A percentile compares a stretch with the other conserved stretches of the same genome.
These are phyloP conservation scores for Exophiala viscosa DNA, from an alignment of 2,329 filamentous ascomycete species.

Conservation along the genomic window DNA sequence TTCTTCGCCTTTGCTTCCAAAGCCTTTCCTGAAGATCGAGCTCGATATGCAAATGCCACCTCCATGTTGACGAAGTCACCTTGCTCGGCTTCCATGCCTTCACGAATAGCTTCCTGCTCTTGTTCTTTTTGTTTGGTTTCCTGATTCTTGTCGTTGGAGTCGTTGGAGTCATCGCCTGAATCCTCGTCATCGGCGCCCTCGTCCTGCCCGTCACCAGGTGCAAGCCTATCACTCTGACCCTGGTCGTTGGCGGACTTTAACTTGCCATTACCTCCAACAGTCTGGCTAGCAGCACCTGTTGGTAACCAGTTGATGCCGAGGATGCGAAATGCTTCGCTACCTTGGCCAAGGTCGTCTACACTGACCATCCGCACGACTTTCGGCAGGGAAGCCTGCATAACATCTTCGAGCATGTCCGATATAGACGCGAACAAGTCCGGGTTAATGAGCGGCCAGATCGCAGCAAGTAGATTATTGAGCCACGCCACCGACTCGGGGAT, in stretches of 20 bases:
- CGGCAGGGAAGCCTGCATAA: slow-evolving; percentile 74
- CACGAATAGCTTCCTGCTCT: slow-evolving; percentile 39
- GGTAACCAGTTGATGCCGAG: slow-evolving; percentile 70
- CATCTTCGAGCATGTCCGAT: slow-evolving; percentile 69
- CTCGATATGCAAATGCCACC: slow-evolving; percentile 68
- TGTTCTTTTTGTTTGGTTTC: slow-evolving; percentile 39
- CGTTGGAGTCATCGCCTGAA: slow-evolving; percentile 32
- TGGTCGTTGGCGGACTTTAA: slow-evolving; percentile 43
- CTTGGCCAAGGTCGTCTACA: slow-evolving; percentile 71
- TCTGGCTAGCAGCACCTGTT: slow-evolving; percentile 62
- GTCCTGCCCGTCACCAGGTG: slow-evolving; percentile 36
- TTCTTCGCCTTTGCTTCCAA: slow-evolving; percentile 64
- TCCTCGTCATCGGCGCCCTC: slow-evolving; percentile 32
- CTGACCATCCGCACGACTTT: slow-evolving; percentile 69
- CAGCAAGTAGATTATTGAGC: slow-evolving; percentile 65
- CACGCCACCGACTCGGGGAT: slow-evolving; percentile 66
- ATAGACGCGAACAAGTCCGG: slow-evolving; percentile 68
- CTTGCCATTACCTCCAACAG: slow-evolving; percentile 58
- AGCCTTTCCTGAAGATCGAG: slow-evolving; percentile 57
- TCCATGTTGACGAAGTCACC: slow-evolving; percentile 76
- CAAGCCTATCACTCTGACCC: slow-evolving; percentile 50
- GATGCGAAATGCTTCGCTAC: slow-evolving; percentile 66
- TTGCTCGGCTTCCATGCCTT: slow-evolving; percentile 71
- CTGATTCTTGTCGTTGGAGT: slow-evolving; percentile 34
- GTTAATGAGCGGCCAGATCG: slow-evolving; percentile 72